Percentiles rank a stretch among this genome's conserved stretches.
Conservation (phyloP, 176 grass and related monocot species). For the Tillandsia fasciculata region DNA sequence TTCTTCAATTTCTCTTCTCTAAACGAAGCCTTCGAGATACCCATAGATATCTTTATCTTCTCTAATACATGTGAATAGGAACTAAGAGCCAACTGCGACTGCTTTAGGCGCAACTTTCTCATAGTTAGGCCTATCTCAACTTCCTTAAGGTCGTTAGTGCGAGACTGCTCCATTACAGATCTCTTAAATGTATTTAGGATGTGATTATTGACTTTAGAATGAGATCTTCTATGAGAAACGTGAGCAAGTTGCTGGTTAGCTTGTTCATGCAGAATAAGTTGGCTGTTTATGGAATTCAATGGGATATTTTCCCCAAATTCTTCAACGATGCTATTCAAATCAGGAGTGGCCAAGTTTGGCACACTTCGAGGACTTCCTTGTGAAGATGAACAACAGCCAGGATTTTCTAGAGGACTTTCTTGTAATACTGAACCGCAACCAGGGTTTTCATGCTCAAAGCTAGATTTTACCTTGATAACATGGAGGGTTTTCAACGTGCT, state of each 20-base stretch:
- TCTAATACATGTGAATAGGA: constrained; percentile 61
- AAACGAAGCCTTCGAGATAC: constrained; percentile 83
- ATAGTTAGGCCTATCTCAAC: constrained; percentile 67
- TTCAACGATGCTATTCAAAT: constrained; percentile 2
- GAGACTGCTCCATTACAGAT: constrained; percentile 64
- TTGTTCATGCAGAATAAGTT: constrained; percentile 34
- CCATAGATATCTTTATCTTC: constrained; percentile 66
- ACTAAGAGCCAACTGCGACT: constrained; percentile 55
- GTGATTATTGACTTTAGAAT: constrained; percentile 22
- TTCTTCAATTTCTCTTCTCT: constrained; percentile 66
- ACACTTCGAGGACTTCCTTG: constrained; percentile 19
- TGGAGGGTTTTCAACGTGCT: constrained; percentile 84
- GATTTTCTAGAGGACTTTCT: constrained; percentile 14
- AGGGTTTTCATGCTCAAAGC: constrained; percentile 17
- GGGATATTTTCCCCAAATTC: background rate
- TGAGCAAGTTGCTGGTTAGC: constrained; percentile 32
- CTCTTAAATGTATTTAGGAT: constrained; percentile 59
- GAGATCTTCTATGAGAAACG: constrained; percentile 22
- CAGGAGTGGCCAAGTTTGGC: constrained; percentile 20
- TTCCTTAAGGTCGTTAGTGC: constrained; percentile 78
- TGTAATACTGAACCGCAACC: constrained; percentile 26
- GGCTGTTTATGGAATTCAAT: constrained; percentile 10
- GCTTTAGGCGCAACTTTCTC: constrained; percentile 76
- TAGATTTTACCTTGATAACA: constrained; percentile 49
- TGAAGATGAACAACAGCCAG: constrained; percentile 23